These are phyloP conservation scores for Cryphonectria carpinicola DNA, from an alignment of 2,329 filamentous ascomycete genomes.

Conservation along the genomic window DNA sequence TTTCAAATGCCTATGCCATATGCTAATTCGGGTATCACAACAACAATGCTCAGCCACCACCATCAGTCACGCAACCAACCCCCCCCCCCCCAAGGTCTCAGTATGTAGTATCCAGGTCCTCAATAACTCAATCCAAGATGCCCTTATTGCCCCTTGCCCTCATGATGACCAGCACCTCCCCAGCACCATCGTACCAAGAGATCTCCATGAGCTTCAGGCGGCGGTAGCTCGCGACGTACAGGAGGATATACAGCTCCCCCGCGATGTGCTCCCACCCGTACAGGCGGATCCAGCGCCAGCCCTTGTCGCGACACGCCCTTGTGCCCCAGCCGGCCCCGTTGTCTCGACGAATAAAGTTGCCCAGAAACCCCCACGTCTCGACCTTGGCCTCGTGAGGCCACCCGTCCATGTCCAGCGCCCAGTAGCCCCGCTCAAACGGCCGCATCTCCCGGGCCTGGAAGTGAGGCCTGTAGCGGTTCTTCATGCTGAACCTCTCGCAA, in stretches of 20 bases:
- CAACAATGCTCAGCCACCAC: constrained; percentile 1
- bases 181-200: constrained; percentile 69
- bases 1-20: constrained; percentile 1
- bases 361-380: constrained; percentile 65
- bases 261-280: constrained; percentile 80
- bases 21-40: constrained; percentile 14
- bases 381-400: constrained; percentile 57
- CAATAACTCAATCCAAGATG: background rate
- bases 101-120: background rate
- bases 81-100: background rate
- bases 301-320: constrained; percentile 54
- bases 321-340: constrained; percentile 71
- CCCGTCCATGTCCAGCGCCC: constrained; percentile 63
- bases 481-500: constrained; percentile 54
- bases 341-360: constrained; percentile 57
- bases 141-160: constrained; percentile 35
- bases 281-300: constrained; percentile 58
- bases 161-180: constrained; percentile 53
- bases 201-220: constrained; percentile 60
- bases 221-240: constrained; percentile 73
- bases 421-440: constrained; percentile 75
- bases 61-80: background rate
- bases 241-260: constrained; percentile 72
- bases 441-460: constrained; percentile 53
- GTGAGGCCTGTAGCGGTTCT: constrained; percentile 57